These are phyloP conservation scores for Polytrichum formosum DNA, from an alignment of 225 moss, liverwort and hornwort species.

Conservation along the genomic window DNA sequence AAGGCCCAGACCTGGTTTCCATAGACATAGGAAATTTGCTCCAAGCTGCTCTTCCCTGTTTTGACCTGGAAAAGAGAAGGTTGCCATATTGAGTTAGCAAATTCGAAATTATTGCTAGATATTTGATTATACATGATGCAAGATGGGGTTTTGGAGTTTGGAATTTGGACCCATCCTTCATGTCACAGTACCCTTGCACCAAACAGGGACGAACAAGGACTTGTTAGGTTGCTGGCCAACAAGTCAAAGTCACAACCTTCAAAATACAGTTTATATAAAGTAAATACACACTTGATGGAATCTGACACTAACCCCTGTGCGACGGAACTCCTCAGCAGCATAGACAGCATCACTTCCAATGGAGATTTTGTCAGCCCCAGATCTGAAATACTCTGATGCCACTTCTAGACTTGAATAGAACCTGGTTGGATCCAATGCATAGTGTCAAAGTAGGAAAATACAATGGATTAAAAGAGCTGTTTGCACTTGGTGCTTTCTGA, in stretches of 20 bases:
- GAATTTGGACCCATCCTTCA: no score
- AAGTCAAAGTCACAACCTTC: not conserved
- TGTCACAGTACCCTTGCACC: no score
- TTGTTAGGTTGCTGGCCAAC: no score
- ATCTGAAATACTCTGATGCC: slow-evolving; percentile 96
- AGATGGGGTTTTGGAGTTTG: no score
- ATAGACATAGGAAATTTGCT: slow-evolving; percentile 92
- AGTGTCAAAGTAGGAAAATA: no score
- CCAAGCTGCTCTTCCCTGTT: slow-evolving; percentile 89
- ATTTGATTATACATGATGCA: no score
- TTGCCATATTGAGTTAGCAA: no score
- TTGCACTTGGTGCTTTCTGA: no score
- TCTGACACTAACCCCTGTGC: slow-evolving; percentile 55
- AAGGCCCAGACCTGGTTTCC: slow-evolving; percentile 70
- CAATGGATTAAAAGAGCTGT: no score
- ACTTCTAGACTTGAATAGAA: slow-evolving; percentile 97
- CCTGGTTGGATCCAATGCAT: slow-evolving; percentile 29
- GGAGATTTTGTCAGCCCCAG: slow-evolving; percentile 96
- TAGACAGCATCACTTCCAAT: slow-evolving; percentile 99
- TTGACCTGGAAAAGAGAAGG: slow-evolving; percentile 47
- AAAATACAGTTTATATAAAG: slow-evolving; percentile 3
- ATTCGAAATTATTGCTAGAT: no score
- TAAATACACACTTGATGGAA: slow-evolving; percentile 1
- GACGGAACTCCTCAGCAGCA: slow-evolving; percentile 89
- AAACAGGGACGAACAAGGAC: no score